Evolutionary conservation across 192 early-diverging fungal species (phyloP), one percentile per base, ranked within the genome.

Genomic region (Mortierella alpina): DNA sequence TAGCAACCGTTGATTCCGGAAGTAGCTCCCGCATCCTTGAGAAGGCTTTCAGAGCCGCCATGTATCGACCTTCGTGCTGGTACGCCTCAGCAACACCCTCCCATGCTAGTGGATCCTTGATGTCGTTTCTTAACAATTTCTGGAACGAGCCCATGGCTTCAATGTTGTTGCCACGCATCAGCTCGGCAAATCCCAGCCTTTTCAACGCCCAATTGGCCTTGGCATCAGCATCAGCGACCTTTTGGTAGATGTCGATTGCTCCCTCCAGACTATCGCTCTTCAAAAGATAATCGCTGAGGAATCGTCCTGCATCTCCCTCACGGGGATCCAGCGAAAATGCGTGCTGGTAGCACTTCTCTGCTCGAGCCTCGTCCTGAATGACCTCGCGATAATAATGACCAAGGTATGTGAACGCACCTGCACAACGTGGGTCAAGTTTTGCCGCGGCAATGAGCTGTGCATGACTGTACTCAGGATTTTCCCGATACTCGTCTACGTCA

Each of bases 81-180:
- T 95, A 95, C 7, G 92, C 88, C 64, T 95, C 92, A 50, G 90
- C 92, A 46, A 95, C 84, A 14, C 92, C 92, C 84, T 96, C 85
- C 96, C 96, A 94, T 51, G 86, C 91, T 44, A 58, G 68, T 0
- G 85, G 59, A 67, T 94, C 88, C 5, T 87, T 85, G 23, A 91
- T 72, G 66, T 94, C 89, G 0, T 91, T 85, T n/a, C 94, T 88
- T 51, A 99, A 76, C 0, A 94, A 90, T 42, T 86, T 92, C 83
- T 97, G 96, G 70, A 99, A 96, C 6, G 89, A 85, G 17, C 73
- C 67, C 40, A 92, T 91, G 4, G 93, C 91, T 1, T 87, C 86
- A 7, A 84, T 70, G 74, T 85, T 84, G 47, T 72, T 73, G n/a
- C 64, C 69, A 53, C 63, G 82, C 60, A 85, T 86, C 83, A 98